A percentile compares a stretch with the other conserved stretches of the same genome.
Conservation (phyloP, 305 asterid genomes). For the Solanum hybrid region DNA sequence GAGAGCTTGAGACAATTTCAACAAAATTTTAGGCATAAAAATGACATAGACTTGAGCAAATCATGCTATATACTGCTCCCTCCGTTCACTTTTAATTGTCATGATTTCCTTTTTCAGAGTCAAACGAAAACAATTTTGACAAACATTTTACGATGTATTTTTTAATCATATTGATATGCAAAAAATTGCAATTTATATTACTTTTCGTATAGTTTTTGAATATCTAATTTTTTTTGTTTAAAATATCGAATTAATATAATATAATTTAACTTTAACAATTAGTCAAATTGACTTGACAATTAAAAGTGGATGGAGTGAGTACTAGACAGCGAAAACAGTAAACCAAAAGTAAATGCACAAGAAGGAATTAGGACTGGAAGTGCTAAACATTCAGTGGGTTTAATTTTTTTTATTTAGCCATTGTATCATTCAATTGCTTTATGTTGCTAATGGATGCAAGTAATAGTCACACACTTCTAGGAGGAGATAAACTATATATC, state of each 20-base stretch:
- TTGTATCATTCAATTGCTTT: not conserved
- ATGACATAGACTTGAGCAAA: not conserved
- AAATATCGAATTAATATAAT: not conserved
- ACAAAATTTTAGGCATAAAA: not conserved
- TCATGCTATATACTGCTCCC: not conserved
- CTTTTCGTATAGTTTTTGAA: not conserved
- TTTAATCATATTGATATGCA: not conserved
- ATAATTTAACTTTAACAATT: not conserved
- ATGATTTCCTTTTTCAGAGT: not conserved
- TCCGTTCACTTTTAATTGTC: not conserved
- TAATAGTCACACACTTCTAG: not conserved
- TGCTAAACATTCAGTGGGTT: not conserved
- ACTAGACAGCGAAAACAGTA: not conserved
- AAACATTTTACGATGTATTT: fast-evolving
- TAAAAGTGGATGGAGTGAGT: not conserved
- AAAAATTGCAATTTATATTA: not conserved
- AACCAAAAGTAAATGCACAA: not conserved
- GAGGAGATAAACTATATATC: not conserved
- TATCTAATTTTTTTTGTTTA: not conserved
- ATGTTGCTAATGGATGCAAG: not conserved
- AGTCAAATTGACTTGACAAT: not conserved
- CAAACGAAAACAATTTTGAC: not conserved
- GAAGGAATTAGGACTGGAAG: not conserved
- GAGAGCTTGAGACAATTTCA: not conserved
- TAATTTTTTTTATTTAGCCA: not conserved